These are phyloP conservation scores for Tylopilus sp. DNA, from an alignment of 1,284 basidiomycete species.

Conservation along the genomic window DNA sequence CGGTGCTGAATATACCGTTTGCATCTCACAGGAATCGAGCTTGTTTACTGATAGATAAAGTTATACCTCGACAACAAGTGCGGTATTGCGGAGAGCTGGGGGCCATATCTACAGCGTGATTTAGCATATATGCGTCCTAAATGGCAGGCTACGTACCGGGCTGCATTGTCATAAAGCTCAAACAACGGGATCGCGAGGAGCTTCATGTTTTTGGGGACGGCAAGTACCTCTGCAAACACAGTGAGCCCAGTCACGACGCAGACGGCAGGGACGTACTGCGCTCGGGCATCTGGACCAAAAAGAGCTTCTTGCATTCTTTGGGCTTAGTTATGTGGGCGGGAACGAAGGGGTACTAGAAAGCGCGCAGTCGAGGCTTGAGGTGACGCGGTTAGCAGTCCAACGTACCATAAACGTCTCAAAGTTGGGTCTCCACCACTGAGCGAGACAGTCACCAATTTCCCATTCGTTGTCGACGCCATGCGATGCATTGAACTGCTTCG, in stretches of 20 bases:
- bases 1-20: no score
- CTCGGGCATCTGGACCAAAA: conserved; percentile 95
- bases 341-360: conserved; percentile 90
- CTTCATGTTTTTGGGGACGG: conserved; percentile 99
- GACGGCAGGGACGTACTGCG: conserved; percentile 70
- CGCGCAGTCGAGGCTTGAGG: conserved; percentile 10
- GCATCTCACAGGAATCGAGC: no score
- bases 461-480: conserved; percentile 89
- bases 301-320: conserved; percentile 98
- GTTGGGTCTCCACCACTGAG: conserved; percentile 98
- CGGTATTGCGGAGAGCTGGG: conserved; percentile 94
- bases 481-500: conserved; percentile 74
- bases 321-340: conserved; percentile 98
- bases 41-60: conserved; percentile 72
- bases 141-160: conserved; percentile 63
- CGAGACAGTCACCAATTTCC: conserved; percentile 95
- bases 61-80: conserved; percentile 92
- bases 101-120: conserved; percentile 49
- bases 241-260: not conserved
- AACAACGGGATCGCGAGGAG: conserved; percentile 95
- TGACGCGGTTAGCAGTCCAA: conserved; percentile 21
- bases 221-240: conserved; percentile 81
- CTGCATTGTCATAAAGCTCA: conserved; percentile 97
- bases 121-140: conserved; percentile 4
- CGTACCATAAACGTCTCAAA: conserved; percentile 98